Conservation (phyloP, 2,329 filamentous ascomycete species). For the Venturia effusa region DNA sequence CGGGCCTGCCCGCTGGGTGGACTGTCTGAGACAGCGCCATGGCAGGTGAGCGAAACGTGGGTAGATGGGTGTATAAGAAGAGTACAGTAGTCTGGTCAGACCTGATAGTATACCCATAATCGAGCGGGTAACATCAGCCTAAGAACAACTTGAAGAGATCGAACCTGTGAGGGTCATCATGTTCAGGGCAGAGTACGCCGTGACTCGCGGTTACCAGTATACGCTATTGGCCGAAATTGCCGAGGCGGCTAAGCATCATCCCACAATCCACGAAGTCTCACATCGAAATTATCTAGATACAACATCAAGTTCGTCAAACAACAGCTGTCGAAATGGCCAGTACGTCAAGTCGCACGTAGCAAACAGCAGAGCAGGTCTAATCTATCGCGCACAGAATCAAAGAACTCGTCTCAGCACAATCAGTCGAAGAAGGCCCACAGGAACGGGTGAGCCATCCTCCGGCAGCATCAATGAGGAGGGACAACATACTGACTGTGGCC, state of each 20-base stretch:
- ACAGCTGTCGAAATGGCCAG: conserved; percentile 13
- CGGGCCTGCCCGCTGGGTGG: background rate
- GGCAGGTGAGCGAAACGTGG: background rate
- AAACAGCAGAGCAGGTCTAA: background rate
- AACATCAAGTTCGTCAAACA: background rate
- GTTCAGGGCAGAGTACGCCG: background rate
- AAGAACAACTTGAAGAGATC: background rate
- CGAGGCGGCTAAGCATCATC: background rate
- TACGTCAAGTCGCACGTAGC: background rate
- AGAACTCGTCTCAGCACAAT: conserved; percentile 99
- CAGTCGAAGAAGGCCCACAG: conserved; percentile 97
- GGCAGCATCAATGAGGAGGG: background rate
- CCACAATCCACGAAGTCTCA: background rate
- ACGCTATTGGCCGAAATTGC: background rate
- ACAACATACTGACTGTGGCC: background rate
- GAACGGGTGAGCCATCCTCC: conserved; percentile 62
- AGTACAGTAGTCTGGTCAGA: too few relatives aligned
- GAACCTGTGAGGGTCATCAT: too few relatives aligned
- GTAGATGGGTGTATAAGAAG: background rate
- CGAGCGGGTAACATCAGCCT: background rate
- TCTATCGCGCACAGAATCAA: conserved; percentile 60
- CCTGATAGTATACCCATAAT: too few relatives aligned
- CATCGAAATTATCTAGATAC: background rate
- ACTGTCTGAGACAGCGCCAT: background rate
- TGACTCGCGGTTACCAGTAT: background rate